Evolutionary conservation across 1,139 yeast species (phyloP).

Genomic region (Suhomyces kunorum): DNA sequence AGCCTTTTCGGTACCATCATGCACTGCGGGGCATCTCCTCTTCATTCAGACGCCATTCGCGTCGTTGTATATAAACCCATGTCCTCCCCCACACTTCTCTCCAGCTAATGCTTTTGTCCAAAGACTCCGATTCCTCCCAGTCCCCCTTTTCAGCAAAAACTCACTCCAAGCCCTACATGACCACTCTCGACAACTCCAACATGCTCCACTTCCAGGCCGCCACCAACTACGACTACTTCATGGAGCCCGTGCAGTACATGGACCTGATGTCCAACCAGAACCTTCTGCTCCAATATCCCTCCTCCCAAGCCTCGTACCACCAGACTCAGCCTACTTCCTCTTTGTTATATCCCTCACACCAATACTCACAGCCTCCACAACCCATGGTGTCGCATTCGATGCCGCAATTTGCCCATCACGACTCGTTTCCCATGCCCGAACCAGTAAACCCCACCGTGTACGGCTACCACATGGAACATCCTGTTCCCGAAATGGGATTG

Average conservation of each 20-base stretch:
- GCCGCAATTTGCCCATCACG: background rate
- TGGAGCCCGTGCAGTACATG: conserved; percentile 5
- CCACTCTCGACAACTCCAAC: conserved; percentile 7
- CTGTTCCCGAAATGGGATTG: background rate
- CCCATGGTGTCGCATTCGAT: background rate
- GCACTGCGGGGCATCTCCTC: background rate
- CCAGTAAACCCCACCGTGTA: background rate
- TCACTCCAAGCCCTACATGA: conserved; percentile 1
- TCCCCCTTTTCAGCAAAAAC: background rate
- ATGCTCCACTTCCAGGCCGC: conserved; percentile 7
- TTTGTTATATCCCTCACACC: conserved; percentile 1
- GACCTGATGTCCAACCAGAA: conserved; percentile 5
- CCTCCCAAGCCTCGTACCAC: background rate
- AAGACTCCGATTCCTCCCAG: conserved; percentile 5
- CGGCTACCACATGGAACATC: conserved; percentile 2
- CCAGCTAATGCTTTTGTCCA: conserved; percentile 4
- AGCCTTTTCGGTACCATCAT: conserved; percentile 6
- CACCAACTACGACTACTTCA: conserved; percentile 1
- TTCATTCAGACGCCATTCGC: no score
- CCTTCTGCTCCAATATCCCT: background rate
- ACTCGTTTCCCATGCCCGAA: background rate
- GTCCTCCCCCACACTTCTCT: background rate
- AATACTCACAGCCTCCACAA: background rate
- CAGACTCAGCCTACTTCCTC: background rate
- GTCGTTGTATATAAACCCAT: conserved; percentile 4